Evolutionary conservation across 2,329 filamentous ascomycete species (phyloP).

Genomic region (Biscogniauxia sp.): DNA sequence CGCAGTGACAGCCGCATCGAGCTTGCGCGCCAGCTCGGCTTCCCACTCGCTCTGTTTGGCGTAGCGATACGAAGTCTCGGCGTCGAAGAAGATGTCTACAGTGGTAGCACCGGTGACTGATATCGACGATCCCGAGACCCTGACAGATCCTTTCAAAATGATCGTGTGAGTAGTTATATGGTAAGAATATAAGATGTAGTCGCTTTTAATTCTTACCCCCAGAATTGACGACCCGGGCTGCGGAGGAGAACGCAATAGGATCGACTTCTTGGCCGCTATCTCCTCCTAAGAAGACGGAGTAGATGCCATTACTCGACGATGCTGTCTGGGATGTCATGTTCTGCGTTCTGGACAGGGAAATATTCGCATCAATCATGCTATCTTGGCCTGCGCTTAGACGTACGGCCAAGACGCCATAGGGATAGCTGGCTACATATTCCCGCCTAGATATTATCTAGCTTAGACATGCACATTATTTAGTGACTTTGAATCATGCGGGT

Average conservation of each 20-base stretch:
- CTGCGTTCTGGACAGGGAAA: constrained; percentile 21
- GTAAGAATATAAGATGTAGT: constrained; percentile 1
- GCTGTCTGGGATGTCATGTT: constrained; percentile 16
- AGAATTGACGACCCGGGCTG: constrained; percentile 15
- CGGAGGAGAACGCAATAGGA: constrained; percentile 24
- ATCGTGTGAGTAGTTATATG: constrained; percentile 5
- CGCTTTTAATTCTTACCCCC: constrained; percentile 14
- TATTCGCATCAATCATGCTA: constrained; percentile 20
- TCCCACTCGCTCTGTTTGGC: constrained; percentile 18
- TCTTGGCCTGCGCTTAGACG: constrained; percentile 16
- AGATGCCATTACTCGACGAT: constrained; percentile 18
- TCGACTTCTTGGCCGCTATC: constrained; percentile 23
- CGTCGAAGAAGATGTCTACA: constrained; percentile 28
- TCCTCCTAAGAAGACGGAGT: constrained; percentile 24
- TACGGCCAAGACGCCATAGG: constrained; percentile 39
- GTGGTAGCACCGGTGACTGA: constrained; percentile 20
- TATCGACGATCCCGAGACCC: constrained; percentile 13
- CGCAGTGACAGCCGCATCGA: constrained; percentile 20
- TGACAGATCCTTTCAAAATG: constrained; percentile 8
- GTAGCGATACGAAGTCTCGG: constrained; percentile 27
- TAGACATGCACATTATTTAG: background rate
- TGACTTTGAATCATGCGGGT: background rate
- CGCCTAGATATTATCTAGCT: constrained; percentile 24
- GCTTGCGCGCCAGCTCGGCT: constrained; percentile 23
- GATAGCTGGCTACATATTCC: constrained; percentile 41